Evolutionary conservation across 345 rosid genomes (phyloP).

Genomic region (Eucalyptus victrix): DNA sequence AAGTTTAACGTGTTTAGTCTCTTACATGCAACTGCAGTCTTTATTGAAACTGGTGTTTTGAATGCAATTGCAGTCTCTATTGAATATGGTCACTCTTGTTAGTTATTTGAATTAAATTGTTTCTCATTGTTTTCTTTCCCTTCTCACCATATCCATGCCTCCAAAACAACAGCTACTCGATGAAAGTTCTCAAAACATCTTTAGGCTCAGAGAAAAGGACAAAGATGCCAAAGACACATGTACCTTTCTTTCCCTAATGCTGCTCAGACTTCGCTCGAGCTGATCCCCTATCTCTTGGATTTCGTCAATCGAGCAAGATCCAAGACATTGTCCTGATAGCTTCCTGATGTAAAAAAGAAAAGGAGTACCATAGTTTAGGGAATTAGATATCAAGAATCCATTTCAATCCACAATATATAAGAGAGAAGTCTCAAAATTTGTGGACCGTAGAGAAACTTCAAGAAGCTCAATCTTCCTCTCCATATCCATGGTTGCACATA

Average conservation of each 20-base stretch:
- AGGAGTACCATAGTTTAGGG: neutral
- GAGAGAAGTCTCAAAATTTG: neutral
- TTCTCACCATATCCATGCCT: neutral
- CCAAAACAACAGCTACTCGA: neutral
- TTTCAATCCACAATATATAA: neutral
- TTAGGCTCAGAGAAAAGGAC: neutral
- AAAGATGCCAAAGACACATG: neutral
- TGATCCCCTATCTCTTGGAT: constrained; percentile 23
- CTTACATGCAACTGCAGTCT: neutral
- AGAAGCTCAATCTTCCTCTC: constrained; percentile 35
- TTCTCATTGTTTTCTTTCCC: neutral
- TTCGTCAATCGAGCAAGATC: constrained; percentile 22
- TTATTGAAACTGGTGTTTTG: neutral
- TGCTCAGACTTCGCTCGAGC: constrained; percentile 33
- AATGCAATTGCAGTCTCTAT: neutral
- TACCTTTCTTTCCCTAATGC: constrained; percentile 55
- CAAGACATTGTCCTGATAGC: constrained; percentile 37
- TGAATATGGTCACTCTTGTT: neutral
- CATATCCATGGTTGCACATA: constrained; percentile 18
- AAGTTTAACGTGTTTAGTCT: neutral
- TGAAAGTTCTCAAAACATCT: neutral
- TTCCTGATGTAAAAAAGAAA: constrained; percentile 12
- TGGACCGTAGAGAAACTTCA: constrained; percentile 33
- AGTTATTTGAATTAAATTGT: neutral
- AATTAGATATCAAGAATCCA: neutral